Evolutionary conservation across 441 rosid genomes (phyloP), one percentile per base, ranked within the genome.

Genomic region (Brassica balearica): DNA sequence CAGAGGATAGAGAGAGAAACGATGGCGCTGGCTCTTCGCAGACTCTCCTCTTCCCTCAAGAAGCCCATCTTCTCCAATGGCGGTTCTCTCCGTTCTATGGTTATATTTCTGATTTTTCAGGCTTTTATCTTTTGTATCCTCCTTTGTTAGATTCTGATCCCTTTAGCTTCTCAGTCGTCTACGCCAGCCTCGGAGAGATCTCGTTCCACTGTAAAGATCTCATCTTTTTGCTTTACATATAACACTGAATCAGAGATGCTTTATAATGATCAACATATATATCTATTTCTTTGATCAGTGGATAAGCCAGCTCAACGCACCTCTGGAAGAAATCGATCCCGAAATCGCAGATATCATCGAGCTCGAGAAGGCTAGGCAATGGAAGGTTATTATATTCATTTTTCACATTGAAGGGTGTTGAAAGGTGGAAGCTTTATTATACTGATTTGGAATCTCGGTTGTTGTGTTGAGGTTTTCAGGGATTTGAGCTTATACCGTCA

Each of bases 311-410:
- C 80, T 95, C 82, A 95, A 93, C 84, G 89, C 91, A 65, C 85
- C 95, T 7, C 84, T 95, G 2, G 96, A 88, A 71, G 92, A 88
- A 78, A 85, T 89, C 56, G 98, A 95, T 87, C 98, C 96, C 0
- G 97, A 95, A 82, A 84, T 95, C 11, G 88, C 92, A 2, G 89
- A 93, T 84, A 93, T 95, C 58, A 95, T 95, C 22, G 97, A 95
- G 74, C 92, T 86, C 55, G 98, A 95, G 92, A 93, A 95, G 66
- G 95, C 97, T 20, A 89, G 99, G 89, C 97, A 95, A 77, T 92
- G 98, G 99, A 95, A 95, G 96, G 99, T 55, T 55, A 25, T 25
- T 5, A 53, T 90, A 55, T 19, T 67, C 6, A 7, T 4, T 48
- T 17, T 22, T 56, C 25, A 15, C 59, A 8, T 68, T 68, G n/a